These are phyloP conservation scores for Solanum corneliomulleri DNA, from an alignment of 257 asterid species.

Conservation along the genomic window DNA sequence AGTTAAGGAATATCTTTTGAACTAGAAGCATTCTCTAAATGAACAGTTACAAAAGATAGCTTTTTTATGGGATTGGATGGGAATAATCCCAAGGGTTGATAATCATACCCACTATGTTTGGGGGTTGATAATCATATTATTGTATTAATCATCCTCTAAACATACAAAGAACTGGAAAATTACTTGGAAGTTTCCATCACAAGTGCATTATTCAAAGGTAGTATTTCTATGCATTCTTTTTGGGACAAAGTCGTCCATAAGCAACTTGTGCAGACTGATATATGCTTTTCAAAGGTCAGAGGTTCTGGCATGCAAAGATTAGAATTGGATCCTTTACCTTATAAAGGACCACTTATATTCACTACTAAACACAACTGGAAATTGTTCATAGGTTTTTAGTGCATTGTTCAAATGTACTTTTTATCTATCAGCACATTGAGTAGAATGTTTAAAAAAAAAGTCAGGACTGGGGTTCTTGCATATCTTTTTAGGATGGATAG, in stretches of 20 bases:
- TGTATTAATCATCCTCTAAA: background rate
- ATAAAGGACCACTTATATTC: background rate
- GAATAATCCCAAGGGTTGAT: background rate
- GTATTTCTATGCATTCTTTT: background rate
- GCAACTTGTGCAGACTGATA: background rate
- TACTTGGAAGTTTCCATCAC: background rate
- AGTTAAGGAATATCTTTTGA: background rate
- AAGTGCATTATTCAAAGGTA: background rate
- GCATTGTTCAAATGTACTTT: background rate
- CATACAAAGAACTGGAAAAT: background rate
- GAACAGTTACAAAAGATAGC: background rate
- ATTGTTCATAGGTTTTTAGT: background rate
- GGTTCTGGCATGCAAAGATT: background rate
- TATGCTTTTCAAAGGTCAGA: background rate
- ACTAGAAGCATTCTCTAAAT: background rate
- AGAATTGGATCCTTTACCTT: background rate
- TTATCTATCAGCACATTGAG: background rate
- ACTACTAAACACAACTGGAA: background rate
- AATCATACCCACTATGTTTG: background rate
- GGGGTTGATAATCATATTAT: background rate
- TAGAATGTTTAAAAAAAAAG: background rate
- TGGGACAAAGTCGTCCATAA: background rate
- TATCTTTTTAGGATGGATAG: background rate
- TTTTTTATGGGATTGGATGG: background rate
- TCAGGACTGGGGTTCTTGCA: background rate